Evolutionary conservation across 2,329 filamentous ascomycete genomes (phyloP).

Genomic region (Penicillium sp.): DNA sequence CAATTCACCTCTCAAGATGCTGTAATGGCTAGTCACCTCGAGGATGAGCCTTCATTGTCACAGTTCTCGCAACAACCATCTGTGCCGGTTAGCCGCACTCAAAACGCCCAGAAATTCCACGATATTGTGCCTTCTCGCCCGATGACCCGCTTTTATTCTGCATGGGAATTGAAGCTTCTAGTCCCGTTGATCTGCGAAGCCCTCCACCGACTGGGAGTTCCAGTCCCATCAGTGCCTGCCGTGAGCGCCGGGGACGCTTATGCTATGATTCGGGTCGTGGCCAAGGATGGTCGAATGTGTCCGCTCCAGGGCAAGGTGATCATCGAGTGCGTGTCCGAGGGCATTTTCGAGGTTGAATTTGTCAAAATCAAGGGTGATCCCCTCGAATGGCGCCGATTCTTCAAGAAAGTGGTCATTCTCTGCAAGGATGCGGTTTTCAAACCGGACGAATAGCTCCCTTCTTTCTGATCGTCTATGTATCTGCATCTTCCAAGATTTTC

Average conservation of each 20-base stretch:
- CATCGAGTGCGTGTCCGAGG: conserved; percentile 47
- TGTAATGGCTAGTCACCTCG: conserved; percentile 59
- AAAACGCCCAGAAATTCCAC: conserved; percentile 79
- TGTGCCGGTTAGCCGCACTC: conserved; percentile 78
- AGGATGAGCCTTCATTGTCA: conserved; percentile 75
- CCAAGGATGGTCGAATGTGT: conserved; percentile 53
- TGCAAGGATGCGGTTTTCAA: conserved; percentile 79
- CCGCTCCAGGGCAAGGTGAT: conserved; percentile 43
- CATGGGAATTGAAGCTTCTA: conserved; percentile 68
- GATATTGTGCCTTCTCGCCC: conserved; percentile 87
- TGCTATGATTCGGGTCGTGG: conserved; percentile 66
- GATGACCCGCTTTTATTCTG: conserved; percentile 87
- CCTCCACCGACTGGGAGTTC: conserved; percentile 79
- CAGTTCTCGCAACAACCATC: conserved; percentile 79
- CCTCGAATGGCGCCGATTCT: conserved; percentile 91
- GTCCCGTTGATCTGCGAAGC: conserved; percentile 75
- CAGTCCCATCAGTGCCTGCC: conserved; percentile 51
- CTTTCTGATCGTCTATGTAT: background rate
- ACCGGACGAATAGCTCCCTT: conserved; percentile 42
- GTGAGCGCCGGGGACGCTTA: conserved; percentile 51
- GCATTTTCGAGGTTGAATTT: conserved; percentile 80
- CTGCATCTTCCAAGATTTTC: background rate
- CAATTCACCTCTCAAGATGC: conserved; percentile 33
- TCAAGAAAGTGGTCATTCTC: conserved; percentile 87
- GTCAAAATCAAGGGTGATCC: conserved; percentile 94